Evolutionary conservation across 2,329 filamentous ascomycete genomes (phyloP).

Genomic region (Alternaria sp.): DNA sequence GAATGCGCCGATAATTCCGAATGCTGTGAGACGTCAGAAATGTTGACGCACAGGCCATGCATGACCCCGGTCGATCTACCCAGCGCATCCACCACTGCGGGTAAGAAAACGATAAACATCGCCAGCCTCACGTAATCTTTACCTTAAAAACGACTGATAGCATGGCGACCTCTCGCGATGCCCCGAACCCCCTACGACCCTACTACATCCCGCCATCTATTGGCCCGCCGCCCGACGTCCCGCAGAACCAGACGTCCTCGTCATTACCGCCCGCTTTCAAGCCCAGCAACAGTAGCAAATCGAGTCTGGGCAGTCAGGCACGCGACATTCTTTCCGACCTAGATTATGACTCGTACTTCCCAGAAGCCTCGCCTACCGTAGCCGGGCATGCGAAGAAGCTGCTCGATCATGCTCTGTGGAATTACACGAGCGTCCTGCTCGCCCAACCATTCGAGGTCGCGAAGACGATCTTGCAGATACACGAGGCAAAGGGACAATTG

Average conservation of each 20-base stretch:
- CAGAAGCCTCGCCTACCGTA: conserved; percentile 72
- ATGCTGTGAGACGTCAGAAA: conserved; percentile 25
- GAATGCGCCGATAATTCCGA: conserved; percentile 16
- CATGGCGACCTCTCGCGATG: conserved; percentile 55
- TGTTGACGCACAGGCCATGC: conserved; percentile 10
- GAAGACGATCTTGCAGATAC: conserved; percentile 88
- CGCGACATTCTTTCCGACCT: conserved; percentile 88
- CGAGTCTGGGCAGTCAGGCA: conserved; percentile 67
- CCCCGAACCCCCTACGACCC: conserved; percentile 69
- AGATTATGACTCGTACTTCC: conserved; percentile 87
- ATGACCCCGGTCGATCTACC: conserved; percentile 6
- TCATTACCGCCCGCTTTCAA: conserved; percentile 42
- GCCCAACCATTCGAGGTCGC: conserved; percentile 97
- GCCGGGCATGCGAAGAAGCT: conserved; percentile 77
- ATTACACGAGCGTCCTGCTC: conserved; percentile 86
- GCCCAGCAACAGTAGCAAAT: conserved; percentile 51
- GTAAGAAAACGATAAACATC: conserved; percentile 12
- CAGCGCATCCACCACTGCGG: conserved; percentile 13
- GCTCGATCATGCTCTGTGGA: conserved; percentile 85
- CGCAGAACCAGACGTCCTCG: conserved; percentile 39
- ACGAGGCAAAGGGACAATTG: conserved; percentile 54
- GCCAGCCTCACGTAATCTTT: conserved; percentile 2
- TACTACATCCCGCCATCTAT: conserved; percentile 76
- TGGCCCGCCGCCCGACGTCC: conserved; percentile 59
- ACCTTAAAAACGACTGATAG: conserved; percentile 4